These are phyloP conservation scores for Beta vulgaris DNA, from an alignment of 148 eudicot genomes.

Conservation along the genomic window DNA sequence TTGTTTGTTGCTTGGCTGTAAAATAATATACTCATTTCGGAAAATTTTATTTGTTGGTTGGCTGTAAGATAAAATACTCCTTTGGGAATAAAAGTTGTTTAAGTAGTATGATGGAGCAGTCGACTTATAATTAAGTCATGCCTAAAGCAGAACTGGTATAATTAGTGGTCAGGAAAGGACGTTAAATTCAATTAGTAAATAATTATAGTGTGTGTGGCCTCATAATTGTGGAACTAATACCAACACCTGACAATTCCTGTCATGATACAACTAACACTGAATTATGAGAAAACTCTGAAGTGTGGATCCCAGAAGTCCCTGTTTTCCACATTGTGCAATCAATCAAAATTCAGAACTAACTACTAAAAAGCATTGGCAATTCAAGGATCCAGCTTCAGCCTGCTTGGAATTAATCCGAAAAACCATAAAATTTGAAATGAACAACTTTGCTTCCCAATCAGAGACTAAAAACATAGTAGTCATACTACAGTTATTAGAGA, in stretches of 20 bases:
- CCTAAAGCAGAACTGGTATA: not conserved
- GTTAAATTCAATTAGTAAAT: not conserved
- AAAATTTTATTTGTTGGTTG: not conserved
- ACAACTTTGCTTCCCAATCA: not conserved
- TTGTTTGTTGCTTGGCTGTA: not conserved
- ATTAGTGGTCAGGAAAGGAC: not conserved
- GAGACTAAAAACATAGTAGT: slow-evolving; percentile 17
- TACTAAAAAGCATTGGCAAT: not conserved
- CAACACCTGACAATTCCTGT: slow-evolving; percentile 1
- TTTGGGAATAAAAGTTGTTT: not conserved
- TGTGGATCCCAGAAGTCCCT: not conserved
- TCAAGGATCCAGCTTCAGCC: not conserved
- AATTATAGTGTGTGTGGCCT: not conserved
- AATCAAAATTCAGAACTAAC: not conserved
- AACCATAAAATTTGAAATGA: not conserved
- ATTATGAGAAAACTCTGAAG: not conserved
- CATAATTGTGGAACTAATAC: not conserved
- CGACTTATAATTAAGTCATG: not conserved
- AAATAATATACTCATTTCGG: not conserved
- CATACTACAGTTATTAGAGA: too few species aligned
- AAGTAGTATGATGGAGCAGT: not conserved
- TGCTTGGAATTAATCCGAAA: not conserved
- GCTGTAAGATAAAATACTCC: not conserved
- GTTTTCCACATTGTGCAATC: not conserved
- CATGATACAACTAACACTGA: not conserved